phyloP scores from a whole-genome alignment of 2,329 filamentous ascomycete species.

The Dactylonectria macrodidyma region DNA sequence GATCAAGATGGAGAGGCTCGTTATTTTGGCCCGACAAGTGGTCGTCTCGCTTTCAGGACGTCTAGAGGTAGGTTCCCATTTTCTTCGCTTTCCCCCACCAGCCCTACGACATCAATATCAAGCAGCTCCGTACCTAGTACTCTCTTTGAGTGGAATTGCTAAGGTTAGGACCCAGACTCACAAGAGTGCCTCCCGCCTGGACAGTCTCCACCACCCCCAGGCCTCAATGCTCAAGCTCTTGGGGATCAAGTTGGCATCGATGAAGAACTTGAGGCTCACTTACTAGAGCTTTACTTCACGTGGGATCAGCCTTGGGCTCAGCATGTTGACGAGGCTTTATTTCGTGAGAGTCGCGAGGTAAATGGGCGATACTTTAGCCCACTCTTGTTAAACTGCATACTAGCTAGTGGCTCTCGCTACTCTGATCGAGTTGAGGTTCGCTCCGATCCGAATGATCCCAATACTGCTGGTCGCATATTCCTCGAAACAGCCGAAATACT shows the following conservation, averaged over 20 bases:
- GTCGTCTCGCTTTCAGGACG: constrained; percentile 53
- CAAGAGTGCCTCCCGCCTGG: too few species aligned
- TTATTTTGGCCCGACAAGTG: constrained; percentile 56
- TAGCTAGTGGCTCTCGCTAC: constrained; percentile 53
- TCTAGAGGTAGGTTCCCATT: too few species aligned
- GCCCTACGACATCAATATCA: too few species aligned
- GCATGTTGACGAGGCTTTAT: constrained; percentile 53
- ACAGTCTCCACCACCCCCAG: too few species aligned
- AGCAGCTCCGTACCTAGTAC: too few species aligned
- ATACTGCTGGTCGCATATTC: constrained; percentile 52
- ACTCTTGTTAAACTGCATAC: constrained; percentile 52
- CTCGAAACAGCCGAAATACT: constrained; percentile 47
- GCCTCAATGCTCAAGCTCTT: too few species aligned
- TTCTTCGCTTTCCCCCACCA: too few species aligned
- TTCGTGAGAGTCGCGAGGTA: constrained; percentile 47
- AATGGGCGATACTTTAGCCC: constrained; percentile 51
- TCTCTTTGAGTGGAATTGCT: too few species aligned
- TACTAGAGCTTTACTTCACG: constrained; percentile 54
- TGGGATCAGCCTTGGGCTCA: constrained; percentile 57
- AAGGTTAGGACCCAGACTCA: too few species aligned
- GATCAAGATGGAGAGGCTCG: constrained; percentile 53
- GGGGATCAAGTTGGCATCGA: too few species aligned
- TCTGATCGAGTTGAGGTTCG: constrained; percentile 51
- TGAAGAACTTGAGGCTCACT: constrained; percentile 35
- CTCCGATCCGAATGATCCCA: constrained; percentile 49